Percentiles rank a stretch among this genome's conserved stretches.
phyloP scores from a whole-genome alignment of 768 basidiomycete genomes.

The Harrya chromipes region DNA sequence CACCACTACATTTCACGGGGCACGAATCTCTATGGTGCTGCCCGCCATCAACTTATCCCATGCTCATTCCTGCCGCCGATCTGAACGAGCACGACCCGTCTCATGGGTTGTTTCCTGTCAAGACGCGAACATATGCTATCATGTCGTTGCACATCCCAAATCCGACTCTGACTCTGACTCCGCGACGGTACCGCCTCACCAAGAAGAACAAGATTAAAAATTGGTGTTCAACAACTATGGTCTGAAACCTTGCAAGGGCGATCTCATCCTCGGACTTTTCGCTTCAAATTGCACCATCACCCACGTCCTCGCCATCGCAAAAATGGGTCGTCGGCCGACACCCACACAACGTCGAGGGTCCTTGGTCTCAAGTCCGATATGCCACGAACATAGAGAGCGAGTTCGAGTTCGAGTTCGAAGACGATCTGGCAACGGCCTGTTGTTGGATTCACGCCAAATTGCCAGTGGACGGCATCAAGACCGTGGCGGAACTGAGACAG shows the following conservation, averaged over 20 bases:
- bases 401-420: slow-evolving; percentile 46
- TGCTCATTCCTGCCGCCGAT: slow-evolving; percentile 87
- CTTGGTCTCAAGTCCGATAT: slow-evolving; percentile 57
- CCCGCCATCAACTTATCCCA: slow-evolving; percentile 56
- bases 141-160: slow-evolving; percentile 50
- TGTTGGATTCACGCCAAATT: slow-evolving; percentile 52
- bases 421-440: slow-evolving; percentile 61
- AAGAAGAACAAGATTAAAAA: slow-evolving; percentile 26
- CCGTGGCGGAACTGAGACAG: slow-evolving; percentile 16
- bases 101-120: slow-evolving; percentile 69
- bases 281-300: slow-evolving; percentile 58
- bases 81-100: slow-evolving; percentile 69
- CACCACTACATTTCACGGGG: slow-evolving; percentile 80
- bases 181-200: background rate
- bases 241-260: slow-evolving; percentile 83
- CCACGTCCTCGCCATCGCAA: slow-evolving; percentile 15
- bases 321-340: slow-evolving; percentile 65
- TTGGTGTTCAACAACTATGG: slow-evolving; percentile 92
- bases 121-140: slow-evolving; percentile 7
- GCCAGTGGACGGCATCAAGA: slow-evolving; percentile 53
- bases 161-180: background rate
- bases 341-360: slow-evolving; percentile 49
- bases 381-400: slow-evolving; percentile 23
- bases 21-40: slow-evolving; percentile 77
- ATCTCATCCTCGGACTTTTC: slow-evolving; percentile 91